phyloP scores from a whole-genome alignment of 148 eudicot species.

The Rhododendron henanense region DNA sequence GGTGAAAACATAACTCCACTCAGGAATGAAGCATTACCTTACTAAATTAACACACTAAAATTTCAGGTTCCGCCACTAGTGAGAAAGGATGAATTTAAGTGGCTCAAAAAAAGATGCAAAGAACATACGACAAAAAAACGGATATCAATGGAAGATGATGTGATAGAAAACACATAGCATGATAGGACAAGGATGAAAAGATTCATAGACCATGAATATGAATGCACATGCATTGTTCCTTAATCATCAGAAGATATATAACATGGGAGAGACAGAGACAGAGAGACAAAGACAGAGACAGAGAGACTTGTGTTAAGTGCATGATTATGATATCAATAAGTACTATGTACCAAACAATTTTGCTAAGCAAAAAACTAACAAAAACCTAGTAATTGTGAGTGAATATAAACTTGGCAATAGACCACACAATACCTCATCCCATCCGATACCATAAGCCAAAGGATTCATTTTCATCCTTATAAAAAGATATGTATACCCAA shows the following conservation, averaged over 20 bases:
- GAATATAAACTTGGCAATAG: neutral
- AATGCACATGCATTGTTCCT: neutral
- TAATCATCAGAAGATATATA: neutral
- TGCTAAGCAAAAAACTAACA: neutral
- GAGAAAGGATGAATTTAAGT: neutral
- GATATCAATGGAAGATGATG: neutral
- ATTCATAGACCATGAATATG: neutral
- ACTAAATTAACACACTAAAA: neutral
- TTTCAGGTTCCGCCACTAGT: neutral
- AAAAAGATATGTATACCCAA: constrained; percentile 96
- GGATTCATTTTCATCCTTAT: constrained; percentile 99
- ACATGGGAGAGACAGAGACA: neutral
- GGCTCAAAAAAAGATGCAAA: neutral
- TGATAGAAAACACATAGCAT: neutral
- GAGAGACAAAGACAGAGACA: neutral
- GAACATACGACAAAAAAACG: neutral
- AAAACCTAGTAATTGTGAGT: neutral
- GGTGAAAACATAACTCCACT: neutral
- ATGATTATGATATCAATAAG: neutral
- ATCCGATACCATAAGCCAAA: constrained; percentile 96
- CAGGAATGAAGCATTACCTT: neutral
- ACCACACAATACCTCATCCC: constrained; percentile 77
- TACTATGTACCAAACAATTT: neutral
- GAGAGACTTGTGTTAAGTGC: neutral
- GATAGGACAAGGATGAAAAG: neutral